These are phyloP conservation scores for Colletotrichum phormii DNA, from an alignment of 2,329 filamentous ascomycete species.

Conservation along the genomic window DNA sequence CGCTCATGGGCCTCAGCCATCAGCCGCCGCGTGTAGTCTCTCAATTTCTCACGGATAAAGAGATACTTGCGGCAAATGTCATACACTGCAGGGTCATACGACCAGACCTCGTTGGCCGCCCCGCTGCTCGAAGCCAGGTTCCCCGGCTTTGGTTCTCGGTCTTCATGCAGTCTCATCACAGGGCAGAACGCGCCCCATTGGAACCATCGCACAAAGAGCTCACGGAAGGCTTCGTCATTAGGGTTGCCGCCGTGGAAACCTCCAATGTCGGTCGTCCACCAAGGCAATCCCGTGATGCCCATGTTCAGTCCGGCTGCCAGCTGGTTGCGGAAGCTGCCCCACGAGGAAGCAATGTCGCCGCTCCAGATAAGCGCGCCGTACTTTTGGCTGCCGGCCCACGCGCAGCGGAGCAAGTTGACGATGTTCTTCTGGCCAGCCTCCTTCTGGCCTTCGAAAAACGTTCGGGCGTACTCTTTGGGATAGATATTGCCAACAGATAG, in stretches of 20 bases:
- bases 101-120: constrained; percentile 74
- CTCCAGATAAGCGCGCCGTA: constrained; percentile 76
- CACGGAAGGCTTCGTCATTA: constrained; percentile 64
- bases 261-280: constrained; percentile 79
- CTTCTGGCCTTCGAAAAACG: constrained; percentile 70
- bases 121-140: constrained; percentile 55
- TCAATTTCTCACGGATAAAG: constrained; percentile 65
- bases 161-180: constrained; percentile 75
- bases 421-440: constrained; percentile 65
- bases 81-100: constrained; percentile 70
- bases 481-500: constrained; percentile 67
- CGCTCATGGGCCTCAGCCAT: constrained; percentile 71
- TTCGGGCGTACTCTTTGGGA: constrained; percentile 67
- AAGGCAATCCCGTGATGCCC: constrained; percentile 72
- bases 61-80: constrained; percentile 71
- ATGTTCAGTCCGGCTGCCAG: constrained; percentile 74
- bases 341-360: constrained; percentile 74
- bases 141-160: constrained; percentile 65
- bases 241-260: constrained; percentile 76
- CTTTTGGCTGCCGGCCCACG: constrained; percentile 68
- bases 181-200: constrained; percentile 77
- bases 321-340: constrained; percentile 69
- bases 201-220: constrained; percentile 76
- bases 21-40: constrained; percentile 66
- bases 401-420: constrained; percentile 64